Evolutionary conservation across 148 eudicot genomes (phyloP).

Genomic region (Cornus kousa): DNA sequence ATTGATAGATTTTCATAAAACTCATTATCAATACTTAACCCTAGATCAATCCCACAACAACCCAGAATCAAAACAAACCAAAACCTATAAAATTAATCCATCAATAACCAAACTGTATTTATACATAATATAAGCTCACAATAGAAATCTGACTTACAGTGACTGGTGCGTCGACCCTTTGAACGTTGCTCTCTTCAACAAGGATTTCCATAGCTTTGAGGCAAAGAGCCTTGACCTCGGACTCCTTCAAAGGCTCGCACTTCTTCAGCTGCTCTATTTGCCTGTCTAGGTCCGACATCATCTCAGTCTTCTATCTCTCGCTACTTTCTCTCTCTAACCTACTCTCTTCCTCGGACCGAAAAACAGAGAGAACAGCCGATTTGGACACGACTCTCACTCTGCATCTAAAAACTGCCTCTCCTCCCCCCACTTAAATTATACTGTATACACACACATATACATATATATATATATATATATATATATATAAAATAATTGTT

Average conservation of each 20-base stretch:
- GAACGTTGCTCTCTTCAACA: conserved; percentile 89
- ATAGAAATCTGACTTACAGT: conserved; percentile 47
- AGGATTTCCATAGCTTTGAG: conserved; percentile 91
- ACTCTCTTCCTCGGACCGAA: conserved; percentile 11
- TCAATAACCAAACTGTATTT: background rate
- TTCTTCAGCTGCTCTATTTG: conserved; percentile 90
- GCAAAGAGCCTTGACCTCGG: conserved; percentile 80
- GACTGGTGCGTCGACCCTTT: conserved; percentile 90
- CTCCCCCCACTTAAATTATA: background rate
- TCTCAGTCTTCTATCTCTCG: background rate
- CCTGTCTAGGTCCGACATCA: conserved; percentile 88
- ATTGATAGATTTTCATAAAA: background rate
- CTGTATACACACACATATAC: too few relatives aligned
- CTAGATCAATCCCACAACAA: conserved; percentile 11
- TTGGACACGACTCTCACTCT: conserved; percentile 12
- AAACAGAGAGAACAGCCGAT: conserved; percentile 3
- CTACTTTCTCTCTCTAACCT: background rate
- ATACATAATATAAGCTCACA: background rate
- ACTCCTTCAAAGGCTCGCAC: conserved; percentile 79
- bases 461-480: too few relatives aligned
- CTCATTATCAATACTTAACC: background rate
- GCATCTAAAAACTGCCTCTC: background rate
- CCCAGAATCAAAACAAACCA: background rate
- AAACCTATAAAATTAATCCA: background rate
- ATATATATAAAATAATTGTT: background rate